phyloP scores from a whole-genome alignment of 2,329 filamentous ascomycete species.

The Aspergillus pseudonomiae region DNA sequence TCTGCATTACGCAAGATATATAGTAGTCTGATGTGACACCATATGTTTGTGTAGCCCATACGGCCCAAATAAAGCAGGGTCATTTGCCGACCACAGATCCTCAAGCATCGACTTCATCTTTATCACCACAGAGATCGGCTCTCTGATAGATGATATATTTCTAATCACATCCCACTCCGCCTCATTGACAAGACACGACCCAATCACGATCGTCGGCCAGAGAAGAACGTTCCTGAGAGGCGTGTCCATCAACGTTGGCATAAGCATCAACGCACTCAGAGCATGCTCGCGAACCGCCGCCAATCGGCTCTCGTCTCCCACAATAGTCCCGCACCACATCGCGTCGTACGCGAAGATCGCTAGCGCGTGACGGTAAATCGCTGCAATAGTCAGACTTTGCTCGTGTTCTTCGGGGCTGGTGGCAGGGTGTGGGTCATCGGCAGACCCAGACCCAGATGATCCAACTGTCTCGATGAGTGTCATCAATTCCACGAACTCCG shows the following conservation, averaged over 20 bases:
- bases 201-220: not conserved
- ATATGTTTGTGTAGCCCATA: not conserved
- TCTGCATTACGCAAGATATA: not conserved
- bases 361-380: not conserved
- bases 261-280: not conserved
- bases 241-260: not conserved
- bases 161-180: not conserved
- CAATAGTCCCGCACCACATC: not conserved
- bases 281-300: not conserved
- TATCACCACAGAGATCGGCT: not conserved
- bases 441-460: too few relatives aligned
- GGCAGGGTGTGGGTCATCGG: not conserved
- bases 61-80: not conserved
- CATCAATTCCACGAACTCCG: not conserved
- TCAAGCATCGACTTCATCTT: conserved; percentile 5
- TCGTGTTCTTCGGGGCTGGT: not conserved
- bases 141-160: not conserved
- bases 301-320: not conserved
- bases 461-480: not conserved
- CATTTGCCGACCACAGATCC: not conserved
- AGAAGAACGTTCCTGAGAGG: not conserved
- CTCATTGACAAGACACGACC: not conserved
- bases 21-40: not conserved
- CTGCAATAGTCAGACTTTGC: not conserved
- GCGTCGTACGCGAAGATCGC: not conserved